These are phyloP conservation scores for Skeletonema marinoi DNA, from an alignment of 108 stramenopile genomes.

Conservation along the genomic window DNA sequence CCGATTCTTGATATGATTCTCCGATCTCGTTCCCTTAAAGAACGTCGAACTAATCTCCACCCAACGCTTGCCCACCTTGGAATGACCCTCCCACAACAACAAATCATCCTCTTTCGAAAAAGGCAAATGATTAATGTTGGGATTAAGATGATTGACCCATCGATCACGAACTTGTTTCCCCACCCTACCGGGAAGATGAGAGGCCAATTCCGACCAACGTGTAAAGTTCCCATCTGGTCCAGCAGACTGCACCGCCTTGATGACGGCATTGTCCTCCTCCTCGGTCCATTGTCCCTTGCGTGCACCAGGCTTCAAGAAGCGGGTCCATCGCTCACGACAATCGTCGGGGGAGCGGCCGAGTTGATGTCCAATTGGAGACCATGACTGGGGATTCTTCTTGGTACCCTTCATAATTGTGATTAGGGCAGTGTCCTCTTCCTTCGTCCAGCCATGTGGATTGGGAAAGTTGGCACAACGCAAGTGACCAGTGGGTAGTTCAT, in stretches of 20 bases:
- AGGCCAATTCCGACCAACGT: conserved; percentile 86
- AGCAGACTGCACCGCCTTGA: conserved; percentile 75
- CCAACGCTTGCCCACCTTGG: conserved; percentile 82
- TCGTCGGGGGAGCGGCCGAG: conserved; percentile 18
- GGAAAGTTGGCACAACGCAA: background rate
- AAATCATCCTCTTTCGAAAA: conserved; percentile 82
- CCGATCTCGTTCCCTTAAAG: conserved; percentile 76
- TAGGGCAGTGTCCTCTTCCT: background rate
- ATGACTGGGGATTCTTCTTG: background rate
- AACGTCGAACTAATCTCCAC: conserved; percentile 86
- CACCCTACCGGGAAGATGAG: conserved; percentile 81
- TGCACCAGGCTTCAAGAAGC: conserved; percentile 47
- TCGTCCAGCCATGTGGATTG: background rate
- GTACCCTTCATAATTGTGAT: background rate
- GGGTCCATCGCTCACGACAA: conserved; percentile 50
- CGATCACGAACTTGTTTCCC: conserved; percentile 91
- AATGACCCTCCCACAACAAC: conserved; percentile 81
- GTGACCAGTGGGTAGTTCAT: background rate
- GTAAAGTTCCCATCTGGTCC: conserved; percentile 80
- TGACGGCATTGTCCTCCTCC: conserved; percentile 80
- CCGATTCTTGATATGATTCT: conserved; percentile 92
- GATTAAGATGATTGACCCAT: conserved; percentile 92
- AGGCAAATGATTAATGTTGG: conserved; percentile 80
- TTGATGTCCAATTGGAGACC: background rate
- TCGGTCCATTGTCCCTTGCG: conserved; percentile 58